Base-by-base conservation (phyloP, 495 filamentous ascomycete species). In the Neurospora sp. region DNA sequence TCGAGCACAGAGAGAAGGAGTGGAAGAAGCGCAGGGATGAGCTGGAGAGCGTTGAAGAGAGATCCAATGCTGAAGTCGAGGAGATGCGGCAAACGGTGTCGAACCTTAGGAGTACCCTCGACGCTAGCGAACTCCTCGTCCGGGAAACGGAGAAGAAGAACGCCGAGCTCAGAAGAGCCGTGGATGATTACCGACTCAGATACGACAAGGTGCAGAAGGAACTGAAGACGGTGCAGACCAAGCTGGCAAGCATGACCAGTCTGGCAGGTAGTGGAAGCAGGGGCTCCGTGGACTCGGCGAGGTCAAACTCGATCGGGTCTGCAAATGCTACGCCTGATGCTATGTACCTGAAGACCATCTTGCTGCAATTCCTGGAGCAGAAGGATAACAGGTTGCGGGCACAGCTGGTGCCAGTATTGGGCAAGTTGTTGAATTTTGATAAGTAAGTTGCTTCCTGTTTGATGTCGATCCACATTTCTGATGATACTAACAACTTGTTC, bases 311-410 rank as follows among this genome's bases (percentile, higher is more conserved):
- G 54, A 66, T 66, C 27, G 31, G 27, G 12, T 73, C 73, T 66
- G 78, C 77, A 2, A 75, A 82, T 5, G 75, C 72, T n/a, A 72
- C 77, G 59, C 86, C 90, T 71, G 92, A 99, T 80, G 91, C 91
- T 74, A 89, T 93, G 77, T 99, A 99, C 79, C 80, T 99, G 73
- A 98, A 98, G 85, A 98, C 96, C 40, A 93, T 99, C 44, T 86
- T 99, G 35, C 82, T 98, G 59, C 95, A 98, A 81, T 98, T 99
- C 77, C 81, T 99, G 79, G 94, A 98, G 85, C 92, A 96, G 79
- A 93, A 90, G 83, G 96, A 99, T 78, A 97, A 94, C 83, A 93
- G 89, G 80, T 88, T 94, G 73, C 92, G 97, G 80, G 89, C 91
- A 79, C 94, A 97, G 85, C 85, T 99, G 70, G 91, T 99, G 35